Evolutionary conservation across 352 stramenopile genomes (phyloP).

Genomic region (Halophytophthora polymorphica): DNA sequence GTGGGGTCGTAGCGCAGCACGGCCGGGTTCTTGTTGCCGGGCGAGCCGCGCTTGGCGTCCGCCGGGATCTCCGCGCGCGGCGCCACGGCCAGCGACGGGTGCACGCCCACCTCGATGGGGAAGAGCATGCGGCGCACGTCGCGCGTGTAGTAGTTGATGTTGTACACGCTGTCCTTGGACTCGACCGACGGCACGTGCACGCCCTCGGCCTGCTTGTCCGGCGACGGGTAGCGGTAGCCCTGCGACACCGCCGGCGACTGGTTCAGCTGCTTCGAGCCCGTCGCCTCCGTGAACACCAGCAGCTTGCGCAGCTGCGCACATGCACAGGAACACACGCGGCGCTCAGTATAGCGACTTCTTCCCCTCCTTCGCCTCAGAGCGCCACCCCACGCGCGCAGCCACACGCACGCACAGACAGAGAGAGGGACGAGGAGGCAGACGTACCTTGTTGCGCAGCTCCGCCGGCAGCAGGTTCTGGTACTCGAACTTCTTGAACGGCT

Average conservation of each 20-base stretch:
- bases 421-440: neutral
- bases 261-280: slow-evolving; percentile 64
- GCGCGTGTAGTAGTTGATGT: slow-evolving; percentile 89
- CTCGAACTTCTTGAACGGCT: slow-evolving; percentile 82
- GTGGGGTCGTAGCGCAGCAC: slow-evolving; percentile 83
- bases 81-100: slow-evolving; percentile 62
- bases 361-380: too few species aligned
- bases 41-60: slow-evolving; percentile 64
- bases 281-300: slow-evolving; percentile 80
- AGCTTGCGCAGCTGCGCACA: slow-evolving; percentile 65
- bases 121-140: slow-evolving; percentile 73
- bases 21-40: slow-evolving; percentile 86
- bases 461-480: slow-evolving; percentile 70
- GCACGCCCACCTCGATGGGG: slow-evolving; percentile 64
- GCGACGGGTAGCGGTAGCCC: slow-evolving; percentile 77
- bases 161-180: slow-evolving; percentile 80
- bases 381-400: too few species aligned
- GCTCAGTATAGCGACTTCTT: neutral
- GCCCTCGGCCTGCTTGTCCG: slow-evolving; percentile 58
- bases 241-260: slow-evolving; percentile 63
- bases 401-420: neutral
- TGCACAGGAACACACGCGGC: neutral
- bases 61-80: slow-evolving; percentile 62
- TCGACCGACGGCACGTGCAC: slow-evolving; percentile 71
- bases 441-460: slow-evolving; percentile 65